Evolutionary conservation across 495 filamentous ascomycete genomes (phyloP).

Genomic region (Daldinia vernicosa): DNA sequence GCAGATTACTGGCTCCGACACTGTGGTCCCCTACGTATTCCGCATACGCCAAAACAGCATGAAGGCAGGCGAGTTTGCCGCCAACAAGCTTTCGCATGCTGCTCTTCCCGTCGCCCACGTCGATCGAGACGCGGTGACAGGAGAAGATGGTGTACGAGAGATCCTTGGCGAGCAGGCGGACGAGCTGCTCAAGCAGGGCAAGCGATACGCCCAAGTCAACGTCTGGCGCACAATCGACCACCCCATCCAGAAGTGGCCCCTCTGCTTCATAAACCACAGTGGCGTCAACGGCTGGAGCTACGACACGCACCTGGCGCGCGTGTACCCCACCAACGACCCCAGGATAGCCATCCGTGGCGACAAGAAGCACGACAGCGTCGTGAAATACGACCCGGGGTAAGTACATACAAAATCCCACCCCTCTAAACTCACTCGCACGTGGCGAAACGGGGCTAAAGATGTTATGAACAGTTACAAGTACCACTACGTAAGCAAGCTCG

Average conservation of each 20-base stretch:
- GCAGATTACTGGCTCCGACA: slow-evolving; percentile 41
- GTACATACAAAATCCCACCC: slow-evolving; percentile 1
- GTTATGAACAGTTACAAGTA: slow-evolving; percentile 44
- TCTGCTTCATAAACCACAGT: slow-evolving; percentile 45
- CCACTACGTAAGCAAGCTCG: slow-evolving; percentile 53
- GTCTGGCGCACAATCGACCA: slow-evolving; percentile 47
- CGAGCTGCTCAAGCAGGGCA: slow-evolving; percentile 74
- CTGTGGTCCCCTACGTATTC: slow-evolving; percentile 44
- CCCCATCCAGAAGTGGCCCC: slow-evolving; percentile 43
- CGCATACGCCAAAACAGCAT: slow-evolving; percentile 45
- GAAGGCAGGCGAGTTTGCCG: slow-evolving; percentile 37
- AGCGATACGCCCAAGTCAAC: slow-evolving; percentile 70
- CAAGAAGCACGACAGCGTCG: slow-evolving; percentile 44
- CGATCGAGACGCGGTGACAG: slow-evolving; percentile 47
- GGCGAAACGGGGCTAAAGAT: slow-evolving; percentile 13
- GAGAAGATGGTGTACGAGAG: slow-evolving; percentile 68
- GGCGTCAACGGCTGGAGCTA: slow-evolving; percentile 38
- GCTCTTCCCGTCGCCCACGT: slow-evolving; percentile 46
- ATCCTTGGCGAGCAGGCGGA: slow-evolving; percentile 76
- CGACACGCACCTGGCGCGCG: slow-evolving; percentile 38
- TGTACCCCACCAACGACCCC: slow-evolving; percentile 44
- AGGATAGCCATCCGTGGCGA: slow-evolving; percentile 40
- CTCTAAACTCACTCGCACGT: background rate
- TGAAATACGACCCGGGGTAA: slow-evolving; percentile 44
- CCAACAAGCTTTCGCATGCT: slow-evolving; percentile 41